Percentiles rank a stretch among this genome's conserved stretches.
Conservation (phyloP, 257 asterid genomes). For the Solanum paucissectum region DNA sequence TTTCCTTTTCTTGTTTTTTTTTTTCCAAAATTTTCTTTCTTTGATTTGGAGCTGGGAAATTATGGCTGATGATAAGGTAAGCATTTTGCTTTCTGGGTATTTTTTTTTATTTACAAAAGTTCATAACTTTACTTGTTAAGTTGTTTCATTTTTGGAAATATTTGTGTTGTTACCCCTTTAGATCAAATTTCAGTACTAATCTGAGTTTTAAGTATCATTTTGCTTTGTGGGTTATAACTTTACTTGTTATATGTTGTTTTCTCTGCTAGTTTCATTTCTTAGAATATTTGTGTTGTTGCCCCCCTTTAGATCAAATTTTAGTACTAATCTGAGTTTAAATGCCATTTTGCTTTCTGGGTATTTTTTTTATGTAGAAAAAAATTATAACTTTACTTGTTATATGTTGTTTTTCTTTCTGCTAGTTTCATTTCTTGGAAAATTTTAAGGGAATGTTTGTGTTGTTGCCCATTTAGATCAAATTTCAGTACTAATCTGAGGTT, state of each 20-base stretch:
- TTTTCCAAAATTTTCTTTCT: background rate
- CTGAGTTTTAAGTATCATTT: background rate
- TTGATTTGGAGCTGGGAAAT: constrained; percentile 3
- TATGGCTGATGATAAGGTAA: constrained; percentile 52
- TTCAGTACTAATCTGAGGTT: background rate
- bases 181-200: background rate
- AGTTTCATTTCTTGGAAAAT: background rate
- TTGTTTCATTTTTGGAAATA: background rate
- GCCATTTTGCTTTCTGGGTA: background rate
- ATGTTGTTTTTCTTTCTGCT: background rate
- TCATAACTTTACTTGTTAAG: background rate
- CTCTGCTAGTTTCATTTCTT: background rate
- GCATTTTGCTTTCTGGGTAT: background rate
- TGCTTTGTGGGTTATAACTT: background rate
- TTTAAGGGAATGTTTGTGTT: background rate
- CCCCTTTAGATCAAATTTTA: background rate
- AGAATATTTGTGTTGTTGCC: background rate
- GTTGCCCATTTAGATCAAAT: background rate
- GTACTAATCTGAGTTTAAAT: background rate
- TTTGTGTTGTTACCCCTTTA: background rate
- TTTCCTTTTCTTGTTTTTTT: background rate
- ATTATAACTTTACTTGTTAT: background rate
- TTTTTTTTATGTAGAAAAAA: background rate
- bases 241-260: background rate
- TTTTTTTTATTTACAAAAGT: background rate